phyloP scores from a whole-genome alignment of 108 stramenopile species.

The Conticribra guillardii region DNA sequence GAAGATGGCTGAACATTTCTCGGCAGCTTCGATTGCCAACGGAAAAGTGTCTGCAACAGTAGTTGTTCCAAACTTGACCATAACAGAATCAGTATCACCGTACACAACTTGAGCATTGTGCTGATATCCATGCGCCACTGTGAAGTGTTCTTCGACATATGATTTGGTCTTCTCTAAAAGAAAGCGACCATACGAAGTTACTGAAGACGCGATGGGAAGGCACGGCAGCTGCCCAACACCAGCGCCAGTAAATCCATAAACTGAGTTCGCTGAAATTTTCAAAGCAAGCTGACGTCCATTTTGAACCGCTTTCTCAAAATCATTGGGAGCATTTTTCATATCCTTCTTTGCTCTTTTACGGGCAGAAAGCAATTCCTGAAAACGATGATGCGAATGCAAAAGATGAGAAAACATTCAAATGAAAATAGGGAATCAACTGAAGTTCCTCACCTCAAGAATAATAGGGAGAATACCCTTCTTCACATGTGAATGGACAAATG shows the following conservation, averaged over 20 bases:
- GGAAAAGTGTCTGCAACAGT: constrained; percentile 95
- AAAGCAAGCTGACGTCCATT: constrained; percentile 99
- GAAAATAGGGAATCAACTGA: no score
- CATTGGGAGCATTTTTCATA: constrained; percentile 98
- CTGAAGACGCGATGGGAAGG: constrained; percentile 96
- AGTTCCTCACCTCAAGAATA: constrained; percentile 85
- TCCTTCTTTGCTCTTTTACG: constrained; percentile 99
- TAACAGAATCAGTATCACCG: constrained; percentile 98
- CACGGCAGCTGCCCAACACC: constrained; percentile 98
- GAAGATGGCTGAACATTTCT: constrained; percentile 93
- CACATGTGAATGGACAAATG: constrained; percentile 89
- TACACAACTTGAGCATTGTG: constrained; percentile 97
- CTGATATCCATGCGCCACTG: constrained; percentile 93
- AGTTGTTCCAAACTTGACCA: constrained; percentile 97
- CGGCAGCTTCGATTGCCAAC: constrained; percentile 93
- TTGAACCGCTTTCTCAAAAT: constrained; percentile 98
- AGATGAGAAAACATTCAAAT: constrained; percentile 2
- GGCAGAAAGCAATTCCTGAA: constrained; percentile 73
- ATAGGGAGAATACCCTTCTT: constrained; percentile 97
- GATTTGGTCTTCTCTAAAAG: constrained; percentile 93
- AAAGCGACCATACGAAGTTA: constrained; percentile 95
- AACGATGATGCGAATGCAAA: not conserved
- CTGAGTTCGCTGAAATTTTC: constrained; percentile 98
- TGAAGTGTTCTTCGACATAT: constrained; percentile 94
- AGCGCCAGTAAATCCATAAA: constrained; percentile 99